Evolutionary conservation across 1,139 yeast genomes (phyloP).

Genomic region (Blastobotrys arbuscula): DNA sequence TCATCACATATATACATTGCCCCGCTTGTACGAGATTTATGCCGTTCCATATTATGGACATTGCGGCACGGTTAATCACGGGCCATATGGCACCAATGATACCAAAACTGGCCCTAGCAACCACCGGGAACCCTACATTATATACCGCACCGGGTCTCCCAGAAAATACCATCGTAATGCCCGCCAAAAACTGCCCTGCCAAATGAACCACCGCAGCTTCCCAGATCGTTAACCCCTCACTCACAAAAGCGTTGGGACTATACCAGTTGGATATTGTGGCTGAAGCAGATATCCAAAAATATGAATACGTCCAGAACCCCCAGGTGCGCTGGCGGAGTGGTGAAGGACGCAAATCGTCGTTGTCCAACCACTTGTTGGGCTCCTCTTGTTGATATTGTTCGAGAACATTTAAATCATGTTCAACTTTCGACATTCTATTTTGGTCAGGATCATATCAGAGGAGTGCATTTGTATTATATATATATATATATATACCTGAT

Average conservation of each 20-base stretch:
- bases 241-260: constrained; percentile 26
- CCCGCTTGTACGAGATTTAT: constrained; percentile 78
- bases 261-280: constrained; percentile 31
- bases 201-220: constrained; percentile 26
- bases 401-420: too few relatives aligned
- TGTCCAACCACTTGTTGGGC: constrained; percentile 12
- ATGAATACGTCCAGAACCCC: constrained; percentile 22
- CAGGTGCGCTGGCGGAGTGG: constrained; percentile 20
- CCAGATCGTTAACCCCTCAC: constrained; percentile 27
- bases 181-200: constrained; percentile 56
- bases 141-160: constrained; percentile 70
- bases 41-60: constrained; percentile 79
- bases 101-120: constrained; percentile 70
- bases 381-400: not conserved
- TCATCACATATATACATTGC: constrained; percentile 65
- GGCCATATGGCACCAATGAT: constrained; percentile 79
- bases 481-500: too few relatives aligned
- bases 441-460: too few relatives aligned
- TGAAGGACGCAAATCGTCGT: constrained; percentile 20
- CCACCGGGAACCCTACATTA: constrained; percentile 74
- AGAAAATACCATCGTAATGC: constrained; percentile 55
- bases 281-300: constrained; percentile 24
- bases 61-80: constrained; percentile 67
- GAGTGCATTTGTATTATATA: too few relatives aligned
- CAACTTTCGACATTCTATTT: too few relatives aligned